Base-by-base conservation (phyloP, 140 eudicot genomes). In the Stevia rebaudiana region DNA sequence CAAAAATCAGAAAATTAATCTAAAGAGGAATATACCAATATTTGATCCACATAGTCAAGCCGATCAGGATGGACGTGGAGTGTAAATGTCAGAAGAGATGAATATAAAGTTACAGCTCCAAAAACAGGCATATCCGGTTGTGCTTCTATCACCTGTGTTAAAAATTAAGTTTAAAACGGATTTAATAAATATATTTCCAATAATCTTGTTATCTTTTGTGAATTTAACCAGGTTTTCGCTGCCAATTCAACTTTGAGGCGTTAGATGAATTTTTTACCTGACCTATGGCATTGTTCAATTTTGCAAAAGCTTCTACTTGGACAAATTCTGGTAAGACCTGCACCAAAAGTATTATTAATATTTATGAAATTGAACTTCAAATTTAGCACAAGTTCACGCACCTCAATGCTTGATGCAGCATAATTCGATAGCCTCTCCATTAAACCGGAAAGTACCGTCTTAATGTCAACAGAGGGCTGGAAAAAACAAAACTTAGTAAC, bases 51-150 rank as follows among this genome's bases (percentile, higher is more conserved):
- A 51, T 88, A 94, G 80, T 94, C 99, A 68, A 94, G 95, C 55
- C 99, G 94, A 22, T 94, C 99, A 51, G 95, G 83, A 63, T 94
- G 99, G 58, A 94, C 97, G 66, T 90, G 95, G 51, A 94, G 97
- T 36, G 94, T 85, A 63, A 94, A 94, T 69, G 85, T 88, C 76
- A 94, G 78, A 55, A 94, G 99, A 75, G 99, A 89, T 40, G 97
- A 79, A 70, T 94, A 94, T 67, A 94, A 76, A 43, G 97, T 84
- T 61, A 88, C 86, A 60, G 87, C 99, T 58, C 97, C 99, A 71
- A 65, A 87, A 68, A 80, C 81, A 47, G 97, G 87, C 97, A 94
- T 88, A 79, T 88, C 95, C 41, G 76, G 79, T 57, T 94, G 99
- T 65, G 97, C 95, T 74, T 94, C 99, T 61, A 94, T 83, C 79